Evolutionary conservation across 2,329 filamentous ascomycete species (phyloP), one percentile per base, ranked within the genome.

Genomic region (Metarhizium robertsii): DNA sequence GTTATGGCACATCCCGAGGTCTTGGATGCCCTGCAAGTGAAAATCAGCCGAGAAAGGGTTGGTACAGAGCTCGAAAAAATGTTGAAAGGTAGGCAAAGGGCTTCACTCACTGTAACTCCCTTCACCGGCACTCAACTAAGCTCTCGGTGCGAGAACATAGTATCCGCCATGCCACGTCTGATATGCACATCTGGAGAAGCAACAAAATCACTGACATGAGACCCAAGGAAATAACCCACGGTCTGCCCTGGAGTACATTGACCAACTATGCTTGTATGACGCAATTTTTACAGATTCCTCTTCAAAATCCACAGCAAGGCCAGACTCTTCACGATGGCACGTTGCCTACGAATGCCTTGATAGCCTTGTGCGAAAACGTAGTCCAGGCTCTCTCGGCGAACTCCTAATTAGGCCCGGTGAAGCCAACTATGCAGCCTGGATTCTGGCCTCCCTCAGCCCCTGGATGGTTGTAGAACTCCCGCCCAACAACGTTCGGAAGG

Each of bases 31-130:
- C 74, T 99, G n/a, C 83, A 80, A 52, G 70, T 86, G 34, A 99
- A 99, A 69, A 97, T 99, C 61, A 96, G 89, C 65, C 84, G 91
- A 54, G 94, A 99, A 70, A 80, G 94, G 56, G 85, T 99, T 2
- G 90, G 90, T 0, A 80, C 87, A 4, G 94, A 99, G 67, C 65
- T 96, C 3, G 88, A 92, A 66, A 97, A 97, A 76, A 95, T 95
- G 85, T 75, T 97, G 18, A 86, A 83, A 47, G 45, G 45, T 48
- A 48, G 11, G 38, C 38, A 40, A 40, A 40, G 8, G 14, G 14
- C 14, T 40, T 13, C 38, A 13, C 38, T 40, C 38, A 13, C 11
- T 11, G 13, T 5, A 16, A 3, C 14, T 40, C 14, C 38, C 2
- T 16, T 16, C 38, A 6, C 7, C 38, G 5, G 38, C 13, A 5